These are phyloP conservation scores for Aureobasidium vineae DNA, from an alignment of 2,329 filamentous ascomycete genomes.

Conservation along the genomic window DNA sequence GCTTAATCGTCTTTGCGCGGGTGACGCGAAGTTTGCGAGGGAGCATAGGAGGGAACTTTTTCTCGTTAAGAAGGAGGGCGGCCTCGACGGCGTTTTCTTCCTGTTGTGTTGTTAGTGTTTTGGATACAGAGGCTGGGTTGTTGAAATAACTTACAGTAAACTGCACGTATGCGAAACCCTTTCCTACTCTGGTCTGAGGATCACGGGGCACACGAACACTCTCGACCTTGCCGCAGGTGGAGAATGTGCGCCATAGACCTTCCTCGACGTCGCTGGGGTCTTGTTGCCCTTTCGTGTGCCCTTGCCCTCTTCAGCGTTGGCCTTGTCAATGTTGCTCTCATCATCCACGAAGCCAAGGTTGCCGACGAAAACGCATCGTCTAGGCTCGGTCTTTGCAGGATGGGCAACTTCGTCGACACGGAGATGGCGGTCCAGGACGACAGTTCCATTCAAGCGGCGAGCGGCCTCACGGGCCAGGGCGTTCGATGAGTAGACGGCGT, in stretches of 20 bases:
- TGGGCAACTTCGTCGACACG: slow-evolving; percentile 90
- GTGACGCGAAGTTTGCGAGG: slow-evolving; percentile 82
- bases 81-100: slow-evolving; percentile 85
- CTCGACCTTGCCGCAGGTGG: slow-evolving; percentile 77
- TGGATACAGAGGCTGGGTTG: background rate
- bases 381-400: slow-evolving; percentile 76
- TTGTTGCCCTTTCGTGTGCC: slow-evolving; percentile 67
- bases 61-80: slow-evolving; percentile 82
- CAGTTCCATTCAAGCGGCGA: slow-evolving; percentile 74
- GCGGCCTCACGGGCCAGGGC: slow-evolving; percentile 74
- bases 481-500: slow-evolving; percentile 79
- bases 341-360: slow-evolving; percentile 97
- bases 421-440: slow-evolving; percentile 82
- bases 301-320: slow-evolving; percentile 60
- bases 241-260: slow-evolving; percentile 81
- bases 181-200: slow-evolving; percentile 84
- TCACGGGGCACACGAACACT: slow-evolving; percentile 92
- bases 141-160: slow-evolving; percentile 56
- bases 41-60: slow-evolving; percentile 93
- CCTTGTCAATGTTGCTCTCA: slow-evolving; percentile 65
- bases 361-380: slow-evolving; percentile 91
- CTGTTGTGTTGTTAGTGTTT: slow-evolving; percentile 30
- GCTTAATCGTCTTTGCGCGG: slow-evolving; percentile 70
- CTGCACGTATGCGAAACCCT: slow-evolving; percentile 97
- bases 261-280: slow-evolving; percentile 81